These are phyloP conservation scores for Microdochium nivale DNA, from an alignment of 2,329 filamentous ascomycete species.

Conservation along the genomic window DNA sequence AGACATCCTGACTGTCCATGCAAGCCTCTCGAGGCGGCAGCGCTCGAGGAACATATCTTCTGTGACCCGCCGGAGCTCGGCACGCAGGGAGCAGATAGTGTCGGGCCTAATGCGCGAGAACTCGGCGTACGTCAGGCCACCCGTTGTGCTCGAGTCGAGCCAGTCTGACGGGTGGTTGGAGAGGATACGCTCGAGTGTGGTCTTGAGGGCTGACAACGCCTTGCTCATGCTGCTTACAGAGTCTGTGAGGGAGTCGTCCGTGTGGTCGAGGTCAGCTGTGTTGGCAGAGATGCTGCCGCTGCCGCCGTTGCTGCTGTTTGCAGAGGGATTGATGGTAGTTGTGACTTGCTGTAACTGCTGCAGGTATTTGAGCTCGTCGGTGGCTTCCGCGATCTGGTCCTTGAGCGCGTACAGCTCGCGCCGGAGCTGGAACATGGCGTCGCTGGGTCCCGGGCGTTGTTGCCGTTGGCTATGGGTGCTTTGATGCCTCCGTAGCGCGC, in stretches of 20 bases:
- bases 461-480: not conserved
- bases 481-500: not conserved
- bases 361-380: not conserved
- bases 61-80: too few species aligned
- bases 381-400: not conserved
- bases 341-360: not conserved
- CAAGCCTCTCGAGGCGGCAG: too few species aligned
- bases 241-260: not conserved
- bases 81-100: too few species aligned
- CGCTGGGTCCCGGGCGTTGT: not conserved
- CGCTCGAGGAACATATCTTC: too few species aligned
- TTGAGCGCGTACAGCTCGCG: not conserved
- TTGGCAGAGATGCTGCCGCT: too few species aligned
- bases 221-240: too few species aligned
- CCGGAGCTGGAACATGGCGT: not conserved
- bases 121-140: not conserved
- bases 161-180: not conserved
- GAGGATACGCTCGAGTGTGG: not conserved
- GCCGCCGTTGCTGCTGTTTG: too few species aligned
- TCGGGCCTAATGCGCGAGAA: too few species aligned
- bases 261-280: not conserved
- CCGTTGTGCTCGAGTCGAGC: not conserved
- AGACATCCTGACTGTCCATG: too few species aligned
- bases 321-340: too few species aligned
- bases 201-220: not conserved